Conservation (phyloP, 768 basidiomycete genomes). For the Tulasnella sp. region DNA sequence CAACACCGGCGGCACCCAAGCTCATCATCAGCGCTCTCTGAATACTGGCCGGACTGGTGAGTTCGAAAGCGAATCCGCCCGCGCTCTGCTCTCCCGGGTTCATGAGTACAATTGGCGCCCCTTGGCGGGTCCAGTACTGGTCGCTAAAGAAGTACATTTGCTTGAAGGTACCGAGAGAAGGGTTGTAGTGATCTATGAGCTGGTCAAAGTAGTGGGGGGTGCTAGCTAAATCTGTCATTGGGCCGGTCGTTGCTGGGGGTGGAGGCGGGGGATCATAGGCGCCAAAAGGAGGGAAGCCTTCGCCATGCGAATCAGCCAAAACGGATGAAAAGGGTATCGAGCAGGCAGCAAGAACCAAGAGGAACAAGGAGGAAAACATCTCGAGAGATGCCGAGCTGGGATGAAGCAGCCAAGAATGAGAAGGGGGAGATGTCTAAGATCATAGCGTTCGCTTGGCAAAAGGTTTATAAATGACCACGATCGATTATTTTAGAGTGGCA, state of each 20-base stretch:
- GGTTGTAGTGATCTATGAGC: constrained; percentile 22
- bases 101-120: constrained; percentile 14
- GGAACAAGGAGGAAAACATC: not conserved
- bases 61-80: not conserved
- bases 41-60: not conserved
- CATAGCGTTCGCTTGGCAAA: not conserved
- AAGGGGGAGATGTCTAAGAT: not conserved
- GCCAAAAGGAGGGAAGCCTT: not conserved
- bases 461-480: not conserved
- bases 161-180: constrained; percentile 21
- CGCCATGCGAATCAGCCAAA: not conserved
- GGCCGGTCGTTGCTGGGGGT: not conserved
- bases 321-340: not conserved
- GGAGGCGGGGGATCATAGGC: not conserved
- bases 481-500: not conserved
- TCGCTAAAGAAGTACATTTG: constrained; percentile 20
- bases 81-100: constrained; percentile 17
- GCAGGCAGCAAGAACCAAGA: not conserved
- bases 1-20: constrained; percentile 12
- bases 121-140: not conserved
- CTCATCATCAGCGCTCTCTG: not conserved
- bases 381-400: not conserved
- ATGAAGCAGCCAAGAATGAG: not conserved
- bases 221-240: not conserved
- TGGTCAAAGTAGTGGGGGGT: constrained; percentile 16